Percentiles rank a stretch among this genome's conserved stretches.
These are phyloP conservation scores for Prunus fruticosa DNA, from an alignment of 306 rosid genomes.

Conservation along the genomic window DNA sequence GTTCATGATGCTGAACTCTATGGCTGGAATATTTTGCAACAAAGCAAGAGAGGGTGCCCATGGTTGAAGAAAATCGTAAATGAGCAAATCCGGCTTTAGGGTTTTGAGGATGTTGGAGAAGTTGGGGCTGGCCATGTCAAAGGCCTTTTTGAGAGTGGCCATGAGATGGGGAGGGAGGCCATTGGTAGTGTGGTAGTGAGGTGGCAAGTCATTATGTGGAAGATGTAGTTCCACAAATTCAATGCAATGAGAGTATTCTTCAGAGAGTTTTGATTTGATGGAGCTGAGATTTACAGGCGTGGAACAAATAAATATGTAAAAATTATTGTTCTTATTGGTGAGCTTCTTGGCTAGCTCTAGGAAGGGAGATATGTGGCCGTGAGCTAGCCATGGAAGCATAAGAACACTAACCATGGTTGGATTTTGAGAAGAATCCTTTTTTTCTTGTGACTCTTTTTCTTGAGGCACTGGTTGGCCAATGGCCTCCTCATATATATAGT, in stretches of 20 bases:
- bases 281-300: not conserved
- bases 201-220: not conserved
- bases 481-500: no score
- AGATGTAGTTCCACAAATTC: constrained; percentile 2
- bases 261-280: not conserved
- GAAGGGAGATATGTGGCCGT: not conserved
- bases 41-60: constrained; percentile 1
- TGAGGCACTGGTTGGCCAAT: no score
- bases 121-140: not conserved
- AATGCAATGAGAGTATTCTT: not conserved
- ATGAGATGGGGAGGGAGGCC: not conserved
- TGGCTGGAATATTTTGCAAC: not conserved
- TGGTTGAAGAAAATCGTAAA: not conserved
- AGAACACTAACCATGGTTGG: not conserved
- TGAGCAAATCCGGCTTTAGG: not conserved
- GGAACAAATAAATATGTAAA: not conserved
- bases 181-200: no score
- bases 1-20: not conserved
- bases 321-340: not conserved
- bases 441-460: no score
- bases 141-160: not conserved
- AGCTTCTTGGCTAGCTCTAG: not conserved
- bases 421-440: no score
- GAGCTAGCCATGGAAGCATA: not conserved
- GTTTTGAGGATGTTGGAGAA: not conserved